Conservation (phyloP, 108 stramenopile genomes). For the Bacterosira constricta region DNA sequence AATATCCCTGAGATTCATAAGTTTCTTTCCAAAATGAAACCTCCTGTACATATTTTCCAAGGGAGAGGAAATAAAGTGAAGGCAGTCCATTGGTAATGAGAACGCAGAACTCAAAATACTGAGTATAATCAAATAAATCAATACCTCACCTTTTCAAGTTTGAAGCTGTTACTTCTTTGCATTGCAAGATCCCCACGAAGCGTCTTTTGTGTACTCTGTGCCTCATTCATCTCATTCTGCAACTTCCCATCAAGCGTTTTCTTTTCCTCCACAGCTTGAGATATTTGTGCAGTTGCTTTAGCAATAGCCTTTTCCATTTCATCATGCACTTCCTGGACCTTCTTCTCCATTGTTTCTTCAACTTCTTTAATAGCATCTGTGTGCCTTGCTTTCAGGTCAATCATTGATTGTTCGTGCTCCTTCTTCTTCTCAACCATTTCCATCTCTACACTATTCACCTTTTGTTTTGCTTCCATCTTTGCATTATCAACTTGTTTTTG, state of each 20-base stretch:
- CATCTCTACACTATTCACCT: neutral
- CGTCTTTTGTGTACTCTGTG: conserved; percentile 2
- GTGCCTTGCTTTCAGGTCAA: neutral
- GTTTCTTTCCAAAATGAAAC: conserved; percentile 43
- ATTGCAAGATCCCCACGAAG: conserved; percentile 20
- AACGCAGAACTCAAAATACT: neutral
- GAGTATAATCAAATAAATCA: no score
- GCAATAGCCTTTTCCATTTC: conserved; percentile 15
- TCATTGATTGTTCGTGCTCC: conserved; percentile 16
- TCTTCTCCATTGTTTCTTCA: neutral
- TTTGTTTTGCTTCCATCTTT: conserved; percentile 5
- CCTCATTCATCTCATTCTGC: conserved; percentile 2
- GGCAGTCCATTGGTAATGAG: neutral
- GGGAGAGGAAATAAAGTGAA: neutral
- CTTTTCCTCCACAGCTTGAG: conserved; percentile 6
- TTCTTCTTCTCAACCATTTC: conserved; percentile 13
- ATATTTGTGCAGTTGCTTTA: conserved; percentile 3
- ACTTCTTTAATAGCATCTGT: neutral
- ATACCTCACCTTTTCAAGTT: conserved; percentile 40
- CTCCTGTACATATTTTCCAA: conserved; percentile 10
- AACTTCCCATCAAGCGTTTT: neutral
- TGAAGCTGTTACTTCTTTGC: neutral
- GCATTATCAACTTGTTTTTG: neutral
- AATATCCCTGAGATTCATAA: conserved; percentile 38
- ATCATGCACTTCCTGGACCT: conserved; percentile 11